These are phyloP conservation scores for Candida golubevii DNA, from an alignment of 805 yeast genomes.

Conservation along the genomic window DNA sequence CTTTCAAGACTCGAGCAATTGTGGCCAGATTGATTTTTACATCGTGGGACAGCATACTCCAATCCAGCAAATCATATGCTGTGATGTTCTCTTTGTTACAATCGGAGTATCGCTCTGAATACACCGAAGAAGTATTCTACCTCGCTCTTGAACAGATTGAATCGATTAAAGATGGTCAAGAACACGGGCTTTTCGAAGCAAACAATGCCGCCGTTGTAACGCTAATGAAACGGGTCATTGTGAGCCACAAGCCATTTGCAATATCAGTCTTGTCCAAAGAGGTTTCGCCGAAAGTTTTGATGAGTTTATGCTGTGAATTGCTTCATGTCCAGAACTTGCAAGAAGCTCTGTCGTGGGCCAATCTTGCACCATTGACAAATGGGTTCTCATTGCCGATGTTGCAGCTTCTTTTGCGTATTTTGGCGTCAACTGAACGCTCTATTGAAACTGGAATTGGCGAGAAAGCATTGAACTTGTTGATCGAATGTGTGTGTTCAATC, in stretches of 20 bases:
- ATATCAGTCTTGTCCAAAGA: conserved; percentile 4
- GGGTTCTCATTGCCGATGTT: conserved; percentile 41
- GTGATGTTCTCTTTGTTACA: conserved; percentile 14
- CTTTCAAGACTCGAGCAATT: neutral
- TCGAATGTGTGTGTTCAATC: conserved; percentile 24
- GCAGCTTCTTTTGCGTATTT: conserved; percentile 35
- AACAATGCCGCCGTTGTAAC: neutral
- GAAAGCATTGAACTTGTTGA: conserved; percentile 5
- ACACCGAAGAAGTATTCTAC: conserved; percentile 11
- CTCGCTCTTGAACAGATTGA: conserved; percentile 14
- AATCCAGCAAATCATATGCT: conserved; percentile 2
- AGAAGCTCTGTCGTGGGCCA: neutral
- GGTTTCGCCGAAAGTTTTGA: neutral
- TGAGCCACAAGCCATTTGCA: conserved; percentile 4
- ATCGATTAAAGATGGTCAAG: neutral
- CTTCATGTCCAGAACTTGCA: neutral
- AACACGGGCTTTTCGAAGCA: too few relatives aligned
- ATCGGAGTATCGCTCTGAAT: conserved; percentile 11
- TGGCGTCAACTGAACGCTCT: conserved; percentile 18
- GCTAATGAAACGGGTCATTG: conserved; percentile 2
- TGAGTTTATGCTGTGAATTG: neutral
- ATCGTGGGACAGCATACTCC: too few relatives aligned
- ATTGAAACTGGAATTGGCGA: conserved; percentile 10
- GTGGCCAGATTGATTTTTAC: too few relatives aligned
- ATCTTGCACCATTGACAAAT: conserved; percentile 13